These are phyloP conservation scores for Sarcodon aspratus DNA, from an alignment of 768 basidiomycete genomes.

Conservation along the genomic window DNA sequence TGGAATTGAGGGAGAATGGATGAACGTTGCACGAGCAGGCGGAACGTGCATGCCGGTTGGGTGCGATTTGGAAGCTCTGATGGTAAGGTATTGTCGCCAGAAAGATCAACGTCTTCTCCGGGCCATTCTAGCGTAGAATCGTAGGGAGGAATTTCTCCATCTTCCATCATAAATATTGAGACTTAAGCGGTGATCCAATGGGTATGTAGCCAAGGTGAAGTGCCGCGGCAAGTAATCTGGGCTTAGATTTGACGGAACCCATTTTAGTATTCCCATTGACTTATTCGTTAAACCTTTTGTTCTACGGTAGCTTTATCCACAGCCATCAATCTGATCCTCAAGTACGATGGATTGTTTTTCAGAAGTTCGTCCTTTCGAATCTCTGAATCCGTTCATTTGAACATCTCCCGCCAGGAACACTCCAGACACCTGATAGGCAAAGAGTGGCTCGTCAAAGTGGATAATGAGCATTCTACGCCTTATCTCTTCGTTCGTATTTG, in stretches of 20 bases:
- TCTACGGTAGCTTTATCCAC: background rate
- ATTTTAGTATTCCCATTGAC: background rate
- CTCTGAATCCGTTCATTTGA: background rate
- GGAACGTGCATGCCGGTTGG: slow-evolving; percentile 14
- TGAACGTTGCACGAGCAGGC: slow-evolving; percentile 25
- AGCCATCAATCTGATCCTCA: background rate
- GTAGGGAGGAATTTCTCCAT: slow-evolving; percentile 22
- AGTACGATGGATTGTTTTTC: slow-evolving; percentile 35
- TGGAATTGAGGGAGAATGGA: slow-evolving; percentile 38
- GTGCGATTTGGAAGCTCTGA: background rate
- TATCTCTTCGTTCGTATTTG: slow-evolving; percentile 59
- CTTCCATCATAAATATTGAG: slow-evolving; percentile 8
- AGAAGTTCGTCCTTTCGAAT: slow-evolving; percentile 22
- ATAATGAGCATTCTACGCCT: slow-evolving; percentile 45
- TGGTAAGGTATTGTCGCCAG: background rate
- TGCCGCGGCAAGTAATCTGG: background rate
- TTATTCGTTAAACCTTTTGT: background rate
- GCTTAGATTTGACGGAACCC: background rate
- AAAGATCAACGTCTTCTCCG: slow-evolving; percentile 19
- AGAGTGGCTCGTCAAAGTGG: slow-evolving; percentile 67
- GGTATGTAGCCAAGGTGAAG: background rate
- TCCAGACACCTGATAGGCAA: slow-evolving; percentile 44
- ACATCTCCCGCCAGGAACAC: slow-evolving; percentile 31
- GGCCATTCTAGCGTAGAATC: slow-evolving; percentile 55
- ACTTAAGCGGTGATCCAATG: background rate